These are phyloP conservation scores for Cyberlindnera galapagoensis DNA, from an alignment of 805 yeast species.

Conservation along the genomic window DNA sequence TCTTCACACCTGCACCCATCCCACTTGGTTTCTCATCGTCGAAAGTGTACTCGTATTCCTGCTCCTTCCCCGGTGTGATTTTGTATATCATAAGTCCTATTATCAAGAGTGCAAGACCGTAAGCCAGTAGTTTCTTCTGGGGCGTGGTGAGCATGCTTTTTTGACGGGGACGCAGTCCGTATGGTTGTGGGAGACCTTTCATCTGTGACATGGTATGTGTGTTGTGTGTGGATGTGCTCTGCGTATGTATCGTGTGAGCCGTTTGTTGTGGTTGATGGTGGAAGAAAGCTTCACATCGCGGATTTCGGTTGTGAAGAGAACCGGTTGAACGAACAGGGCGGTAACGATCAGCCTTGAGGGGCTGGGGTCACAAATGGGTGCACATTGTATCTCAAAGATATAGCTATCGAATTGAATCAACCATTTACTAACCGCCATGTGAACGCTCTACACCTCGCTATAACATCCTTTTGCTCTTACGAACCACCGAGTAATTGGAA, in stretches of 20 bases:
- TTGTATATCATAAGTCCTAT: conserved; percentile 28
- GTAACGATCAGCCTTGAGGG: too few relatives aligned
- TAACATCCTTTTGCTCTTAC: too few relatives aligned
- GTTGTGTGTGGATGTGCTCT: not conserved
- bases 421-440: too few relatives aligned
- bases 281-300: too few relatives aligned
- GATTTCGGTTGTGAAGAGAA: too few relatives aligned
- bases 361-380: too few relatives aligned
- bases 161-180: conserved; percentile 26
- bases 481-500: too few relatives aligned
- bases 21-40: conserved; percentile 15
- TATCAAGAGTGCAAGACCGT: conserved; percentile 27
- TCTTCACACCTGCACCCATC: not conserved
- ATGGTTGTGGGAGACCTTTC: conserved; percentile 38
- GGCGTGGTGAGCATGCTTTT: conserved; percentile 37
- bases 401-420: too few relatives aligned
- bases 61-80: conserved; percentile 20
- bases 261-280: conserved; percentile 21
- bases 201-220: conserved; percentile 22
- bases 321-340: too few relatives aligned
- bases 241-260: too few relatives aligned
- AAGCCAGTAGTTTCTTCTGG: conserved; percentile 37
- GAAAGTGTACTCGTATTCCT: conserved; percentile 19
- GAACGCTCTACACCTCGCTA: too few relatives aligned
- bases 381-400: too few relatives aligned